Evolutionary conservation across 176 grass and related monocot genomes (phyloP).

Genomic region (Leersia perrieri): DNA sequence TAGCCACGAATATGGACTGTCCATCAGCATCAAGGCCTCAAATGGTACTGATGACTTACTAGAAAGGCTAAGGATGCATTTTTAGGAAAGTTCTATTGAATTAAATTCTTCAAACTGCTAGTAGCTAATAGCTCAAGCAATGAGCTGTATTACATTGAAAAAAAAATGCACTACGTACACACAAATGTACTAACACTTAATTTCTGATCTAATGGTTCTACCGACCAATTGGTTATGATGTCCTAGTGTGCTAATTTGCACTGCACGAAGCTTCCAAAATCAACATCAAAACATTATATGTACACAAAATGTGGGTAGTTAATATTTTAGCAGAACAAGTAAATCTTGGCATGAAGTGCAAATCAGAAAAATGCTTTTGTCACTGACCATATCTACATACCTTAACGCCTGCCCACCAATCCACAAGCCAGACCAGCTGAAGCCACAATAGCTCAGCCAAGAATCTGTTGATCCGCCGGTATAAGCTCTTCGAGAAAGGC

Average conservation of each 20-base stretch:
- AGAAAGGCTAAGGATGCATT: not conserved
- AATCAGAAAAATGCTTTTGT: not conserved
- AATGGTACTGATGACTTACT: too few relatives aligned
- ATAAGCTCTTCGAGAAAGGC: constrained; percentile 68
- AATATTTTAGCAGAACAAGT: not conserved
- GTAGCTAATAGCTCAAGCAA: not conserved
- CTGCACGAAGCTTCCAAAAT: not conserved
- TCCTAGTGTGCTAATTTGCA: not conserved
- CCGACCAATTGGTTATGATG: not conserved
- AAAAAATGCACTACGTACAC: not conserved
- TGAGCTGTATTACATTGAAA: not conserved
- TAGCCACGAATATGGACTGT: not conserved
- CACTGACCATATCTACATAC: constrained; percentile 23
- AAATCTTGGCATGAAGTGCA: not conserved
- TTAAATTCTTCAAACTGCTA: not conserved
- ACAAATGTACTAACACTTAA: not conserved
- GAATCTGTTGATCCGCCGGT: constrained; percentile 67
- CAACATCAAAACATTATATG: not conserved
- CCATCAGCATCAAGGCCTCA: not conserved
- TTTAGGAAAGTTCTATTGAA: not conserved
- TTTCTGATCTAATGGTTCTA: not conserved
- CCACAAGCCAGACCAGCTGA: constrained; percentile 91
- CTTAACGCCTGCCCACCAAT: constrained; percentile 98
- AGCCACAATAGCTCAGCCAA: constrained; percentile 84
- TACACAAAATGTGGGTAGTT: not conserved